Conservation (phyloP, 805 yeast species). For the Saccharomycopsis selenospora region DNA sequence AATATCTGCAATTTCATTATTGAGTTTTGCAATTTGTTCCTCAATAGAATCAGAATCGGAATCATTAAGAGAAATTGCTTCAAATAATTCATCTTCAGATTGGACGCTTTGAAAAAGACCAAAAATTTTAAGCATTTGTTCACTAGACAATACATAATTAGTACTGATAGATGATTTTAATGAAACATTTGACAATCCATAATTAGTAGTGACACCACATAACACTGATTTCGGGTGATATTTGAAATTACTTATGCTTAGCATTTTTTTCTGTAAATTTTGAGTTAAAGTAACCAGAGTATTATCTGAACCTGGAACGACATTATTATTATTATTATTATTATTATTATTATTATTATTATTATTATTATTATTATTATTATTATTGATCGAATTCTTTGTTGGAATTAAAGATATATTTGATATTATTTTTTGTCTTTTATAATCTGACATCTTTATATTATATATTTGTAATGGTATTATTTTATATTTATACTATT, state of each 20-base stretch:
- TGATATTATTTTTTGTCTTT: not conserved
- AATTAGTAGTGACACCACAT: slow-evolving; percentile 14
- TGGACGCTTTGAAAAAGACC: slow-evolving; percentile 10
- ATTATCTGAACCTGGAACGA: not conserved
- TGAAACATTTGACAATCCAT: slow-evolving; percentile 16
- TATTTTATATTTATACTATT: too few species aligned
- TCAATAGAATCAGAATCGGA: not conserved
- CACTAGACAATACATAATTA: slow-evolving; percentile 17
- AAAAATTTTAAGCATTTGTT: slow-evolving; percentile 15
- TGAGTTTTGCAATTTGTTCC: slow-evolving; percentile 1
- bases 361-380: too few species aligned
- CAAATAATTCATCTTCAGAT: slow-evolving; percentile 1
- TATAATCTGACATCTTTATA: not conserved
- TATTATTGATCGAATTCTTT: too few species aligned
- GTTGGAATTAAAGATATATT: not conserved
- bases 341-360: too few species aligned
- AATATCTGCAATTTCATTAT: not conserved
- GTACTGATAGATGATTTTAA: slow-evolving; percentile 16
- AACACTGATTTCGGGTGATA: slow-evolving; percentile 19
- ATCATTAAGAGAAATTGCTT: slow-evolving; percentile 1
- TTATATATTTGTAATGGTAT: too few species aligned
- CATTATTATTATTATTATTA: not conserved
- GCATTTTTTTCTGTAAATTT: not conserved
- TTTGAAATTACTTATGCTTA: slow-evolving; percentile 5
- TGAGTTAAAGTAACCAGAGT: not conserved